Percentiles rank a stretch among this genome's conserved stretches.
Evolutionary conservation across 2,329 filamentous ascomycete species (phyloP).

Genomic region (Phaeosphaeria sp.): DNA sequence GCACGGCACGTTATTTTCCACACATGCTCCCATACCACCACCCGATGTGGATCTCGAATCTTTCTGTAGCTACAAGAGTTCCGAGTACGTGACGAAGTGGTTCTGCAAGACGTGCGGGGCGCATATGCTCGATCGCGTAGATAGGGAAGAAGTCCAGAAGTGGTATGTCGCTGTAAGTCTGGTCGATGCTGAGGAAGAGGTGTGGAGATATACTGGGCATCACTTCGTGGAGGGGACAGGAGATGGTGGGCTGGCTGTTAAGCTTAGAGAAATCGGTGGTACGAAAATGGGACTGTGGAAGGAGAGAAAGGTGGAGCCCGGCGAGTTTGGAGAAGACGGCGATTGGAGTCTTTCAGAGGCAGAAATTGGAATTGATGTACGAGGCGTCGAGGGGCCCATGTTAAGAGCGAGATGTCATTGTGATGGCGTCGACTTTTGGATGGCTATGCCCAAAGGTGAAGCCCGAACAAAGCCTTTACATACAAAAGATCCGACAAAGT

Average conservation of each 20-base stretch:
- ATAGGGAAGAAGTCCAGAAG: not conserved
- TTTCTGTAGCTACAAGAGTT: slow-evolving; percentile 55
- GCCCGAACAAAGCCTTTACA: not conserved
- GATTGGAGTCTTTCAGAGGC: not conserved
- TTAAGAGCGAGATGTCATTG: not conserved
- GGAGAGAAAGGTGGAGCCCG: not conserved
- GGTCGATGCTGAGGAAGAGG: slow-evolving; percentile 33
- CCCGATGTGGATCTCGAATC: slow-evolving; percentile 42
- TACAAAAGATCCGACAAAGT: not conserved
- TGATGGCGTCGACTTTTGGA: not conserved
- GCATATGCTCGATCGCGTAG: slow-evolving; percentile 39
- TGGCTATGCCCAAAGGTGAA: not conserved
- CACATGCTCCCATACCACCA: slow-evolving; percentile 52
- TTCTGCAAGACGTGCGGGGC: slow-evolving; percentile 61
- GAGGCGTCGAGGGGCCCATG: not conserved
- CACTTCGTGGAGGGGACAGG: slow-evolving; percentile 40
- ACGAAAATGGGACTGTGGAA: slow-evolving; percentile 35
- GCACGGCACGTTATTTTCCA: slow-evolving; percentile 56
- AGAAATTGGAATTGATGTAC: not conserved
- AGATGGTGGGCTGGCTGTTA: slow-evolving; percentile 48
- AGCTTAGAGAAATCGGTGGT: slow-evolving; percentile 30
- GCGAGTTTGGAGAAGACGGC: not conserved
- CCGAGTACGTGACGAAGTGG: slow-evolving; percentile 51
- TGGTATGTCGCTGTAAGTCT: slow-evolving; percentile 32
- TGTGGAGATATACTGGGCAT: slow-evolving; percentile 36